Base-by-base conservation (phyloP, 345 rosid genomes). In the Brassica napus region DNA sequence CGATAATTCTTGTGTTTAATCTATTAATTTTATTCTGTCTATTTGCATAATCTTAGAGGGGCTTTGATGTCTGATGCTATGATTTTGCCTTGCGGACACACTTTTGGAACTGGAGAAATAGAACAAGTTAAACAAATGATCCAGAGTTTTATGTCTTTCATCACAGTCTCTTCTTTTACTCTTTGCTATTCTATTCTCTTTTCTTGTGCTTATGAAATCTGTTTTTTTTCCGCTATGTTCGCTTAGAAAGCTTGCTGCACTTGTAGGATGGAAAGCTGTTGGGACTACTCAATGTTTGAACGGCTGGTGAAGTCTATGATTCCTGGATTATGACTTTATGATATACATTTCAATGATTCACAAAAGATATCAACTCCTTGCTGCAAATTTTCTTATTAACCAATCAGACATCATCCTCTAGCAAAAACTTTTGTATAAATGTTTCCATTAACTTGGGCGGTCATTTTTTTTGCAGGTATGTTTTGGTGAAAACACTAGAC, bases 231-330 rank as follows among this genome's bases (percentile, higher is more conserved):
- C 5, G 18, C 58, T 0, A 34, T 24, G 23, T 35, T 59, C 6
- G 49, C 26, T 61, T 71, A 81, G 84, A 81, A 81, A 86, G 86
- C 84, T 37, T 94, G 98, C 85, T 87, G 82, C 79, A 84, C 89
- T 66, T 94, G 98, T 94, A 76, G 98, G 97, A 74, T 92, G 98
- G 1, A 91, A 90, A 84, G 98, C 98, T 67, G 88, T 92, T 70
- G 97, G 90, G 49, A 94, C 97, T 69, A 88, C 98, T 32, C 98
- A 94, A 71, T 94, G 98, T 92, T 86, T 94, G 80, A 92, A 94
- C 77, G 98, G 97, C 88, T 94, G 98, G 98, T 91, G 75, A 60
- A 89, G 8, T 68, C 70, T 18, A 18, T 18, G 21, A 18, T 18
- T 18, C 21, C 21, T 18, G 21, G 21, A 18, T 18, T 18, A 18